Evolutionary conservation across 1,139 yeast genomes (phyloP).

Genomic region (Zygoascus sp.): DNA sequence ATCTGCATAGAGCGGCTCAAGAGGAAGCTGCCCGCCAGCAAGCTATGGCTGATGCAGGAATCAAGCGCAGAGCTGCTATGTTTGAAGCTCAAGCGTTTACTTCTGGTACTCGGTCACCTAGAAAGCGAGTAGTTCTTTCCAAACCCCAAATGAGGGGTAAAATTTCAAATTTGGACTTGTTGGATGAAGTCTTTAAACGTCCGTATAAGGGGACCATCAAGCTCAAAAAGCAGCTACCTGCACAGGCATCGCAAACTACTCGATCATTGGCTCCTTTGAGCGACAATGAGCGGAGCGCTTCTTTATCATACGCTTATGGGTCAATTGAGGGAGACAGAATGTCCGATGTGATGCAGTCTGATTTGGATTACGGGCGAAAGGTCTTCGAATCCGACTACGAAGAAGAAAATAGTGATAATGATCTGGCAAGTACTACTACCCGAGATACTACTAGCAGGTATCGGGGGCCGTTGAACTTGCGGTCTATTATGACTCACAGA

Average conservation of each 20-base stretch:
- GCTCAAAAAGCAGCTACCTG: slow-evolving; percentile 1
- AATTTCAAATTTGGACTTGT: slow-evolving; percentile 29
- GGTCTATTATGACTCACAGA: slow-evolving; percentile 4
- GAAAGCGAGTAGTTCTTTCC: slow-evolving; percentile 4
- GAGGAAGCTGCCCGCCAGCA: slow-evolving; percentile 1
- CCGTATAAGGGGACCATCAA: slow-evolving; percentile 27
- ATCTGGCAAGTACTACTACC: slow-evolving; percentile 7
- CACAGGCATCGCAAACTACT: neutral
- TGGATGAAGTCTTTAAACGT: slow-evolving; percentile 31
- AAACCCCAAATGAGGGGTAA: slow-evolving; percentile 17
- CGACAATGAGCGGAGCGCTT: slow-evolving; percentile 1
- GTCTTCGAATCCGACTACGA: slow-evolving; percentile 10
- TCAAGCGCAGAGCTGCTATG: slow-evolving; percentile 1
- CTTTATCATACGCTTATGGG: slow-evolving; percentile 5
- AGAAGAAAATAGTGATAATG: slow-evolving; percentile 7
- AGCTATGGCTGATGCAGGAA: slow-evolving; percentile 10
- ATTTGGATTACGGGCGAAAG: slow-evolving; percentile 6
- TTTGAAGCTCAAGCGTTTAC: neutral
- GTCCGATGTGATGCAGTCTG: slow-evolving; percentile 7
- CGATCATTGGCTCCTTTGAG: neutral
- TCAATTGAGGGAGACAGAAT: slow-evolving; percentile 4
- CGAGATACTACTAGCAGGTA: neutral
- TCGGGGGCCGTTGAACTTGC: neutral
- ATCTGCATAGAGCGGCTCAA: neutral
- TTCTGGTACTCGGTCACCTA: slow-evolving; percentile 2